Conservation (phyloP, 805 yeast species). For the Candida anglica region DNA sequence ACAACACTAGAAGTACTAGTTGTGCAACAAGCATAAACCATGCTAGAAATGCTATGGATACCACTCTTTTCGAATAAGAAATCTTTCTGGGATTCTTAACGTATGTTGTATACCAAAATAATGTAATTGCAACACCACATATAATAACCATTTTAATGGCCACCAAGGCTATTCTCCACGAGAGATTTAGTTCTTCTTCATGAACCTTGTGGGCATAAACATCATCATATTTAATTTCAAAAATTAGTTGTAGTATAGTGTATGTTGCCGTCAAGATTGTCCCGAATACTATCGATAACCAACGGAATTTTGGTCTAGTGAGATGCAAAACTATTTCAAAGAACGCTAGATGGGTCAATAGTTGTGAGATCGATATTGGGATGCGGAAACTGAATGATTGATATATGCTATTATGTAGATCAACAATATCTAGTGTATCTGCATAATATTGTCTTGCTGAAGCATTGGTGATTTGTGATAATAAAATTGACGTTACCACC, state of each 20-base stretch:
- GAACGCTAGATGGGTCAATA: conserved; percentile 52
- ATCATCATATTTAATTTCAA: conserved; percentile 8
- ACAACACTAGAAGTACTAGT: conserved; percentile 22
- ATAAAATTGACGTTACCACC: conserved; percentile 47
- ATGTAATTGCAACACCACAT: conserved; percentile 26
- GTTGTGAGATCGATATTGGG: conserved; percentile 36
- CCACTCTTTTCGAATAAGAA: conserved; percentile 42
- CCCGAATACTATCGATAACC: conserved; percentile 26
- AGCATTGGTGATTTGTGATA: conserved; percentile 42
- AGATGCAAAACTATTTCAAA: conserved; percentile 45
- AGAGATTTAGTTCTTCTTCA: conserved; percentile 3
- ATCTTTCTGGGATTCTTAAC: conserved; percentile 34
- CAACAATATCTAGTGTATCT: conserved; percentile 51
- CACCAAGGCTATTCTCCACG: conserved; percentile 24
- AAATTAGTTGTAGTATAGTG: conserved; percentile 13
- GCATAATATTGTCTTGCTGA: conserved; percentile 47
- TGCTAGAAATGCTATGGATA: conserved; percentile 47
- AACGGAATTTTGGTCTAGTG: conserved; percentile 24
- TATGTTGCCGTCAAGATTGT: conserved; percentile 19
- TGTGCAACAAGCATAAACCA: conserved; percentile 38
- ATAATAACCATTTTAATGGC: conserved; percentile 24
- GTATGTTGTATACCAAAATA: conserved; percentile 35
- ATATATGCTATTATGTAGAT: conserved; percentile 35
- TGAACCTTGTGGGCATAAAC: neutral
- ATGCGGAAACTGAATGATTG: conserved; percentile 33